Evolutionary conservation across 805 yeast species (phyloP), one percentile per base, ranked within the genome.

Genomic region (Metschnikowia hibisci): DNA sequence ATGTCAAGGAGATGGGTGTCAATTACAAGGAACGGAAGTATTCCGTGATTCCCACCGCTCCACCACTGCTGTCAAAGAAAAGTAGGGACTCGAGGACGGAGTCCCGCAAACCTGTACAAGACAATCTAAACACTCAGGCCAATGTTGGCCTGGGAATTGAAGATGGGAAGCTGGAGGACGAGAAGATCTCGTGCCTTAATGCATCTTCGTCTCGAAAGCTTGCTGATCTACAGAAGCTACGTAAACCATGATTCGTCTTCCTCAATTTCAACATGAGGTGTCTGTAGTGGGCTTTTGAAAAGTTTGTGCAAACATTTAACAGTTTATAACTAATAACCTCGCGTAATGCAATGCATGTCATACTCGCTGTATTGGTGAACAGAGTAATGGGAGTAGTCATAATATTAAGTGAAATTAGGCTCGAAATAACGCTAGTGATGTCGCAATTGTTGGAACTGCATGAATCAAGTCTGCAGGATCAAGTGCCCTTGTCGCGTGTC

Each of bases 31-130:
- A 84, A 53, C 66, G 90, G 42, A 79, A 82, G 52, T 84, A 80
- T 55, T 78, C 85, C 2, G 85, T 84, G 15, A 81, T 84, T 10
- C 91, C 91, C 16, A 84, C 89, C 0, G 87, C 87, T 0, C 89
- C 89, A 1, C 75, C 76, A 1, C 55, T 66, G 32, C 48, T 54
- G 39, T 36, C 44, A 15, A 52, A 49, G 22, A 14, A 35, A 32
- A 45, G 38, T 13, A 39, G 38, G 36, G 39, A 38, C 18, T 34
- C 42, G n/a, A 29, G 30, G 30, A 16, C 30, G 12, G 42, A 43
- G 7, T 7, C 41, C 16, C 13, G 27, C 26, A 44, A 30, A 38
- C 26, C 26, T 13, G 40, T 32, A n/a, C 30, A 39, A 13, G 46
- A 39, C 30, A 50, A 44, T 27, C 62, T 62, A 43, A 60, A 66